phyloP scores from a whole-genome alignment of 768 basidiomycete genomes.

The Tephrocybe sp. region DNA sequence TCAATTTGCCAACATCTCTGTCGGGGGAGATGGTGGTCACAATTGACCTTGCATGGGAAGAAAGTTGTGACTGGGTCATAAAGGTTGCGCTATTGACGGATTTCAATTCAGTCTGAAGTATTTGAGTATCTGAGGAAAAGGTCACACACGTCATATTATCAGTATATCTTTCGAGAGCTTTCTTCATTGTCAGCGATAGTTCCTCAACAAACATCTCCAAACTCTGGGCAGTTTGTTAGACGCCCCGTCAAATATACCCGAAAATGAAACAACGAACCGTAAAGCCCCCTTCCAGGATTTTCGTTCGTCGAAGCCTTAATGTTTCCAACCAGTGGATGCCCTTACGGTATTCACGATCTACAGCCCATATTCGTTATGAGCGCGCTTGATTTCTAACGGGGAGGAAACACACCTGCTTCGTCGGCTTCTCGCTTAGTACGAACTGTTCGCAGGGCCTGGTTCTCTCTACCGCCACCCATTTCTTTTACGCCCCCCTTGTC shows the following conservation, averaged over 20 bases:
- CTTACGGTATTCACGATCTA: slow-evolving; percentile 88
- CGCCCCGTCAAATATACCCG: background rate
- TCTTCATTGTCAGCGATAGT: slow-evolving; percentile 59
- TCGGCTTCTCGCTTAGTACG: slow-evolving; percentile 88
- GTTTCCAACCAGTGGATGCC: slow-evolving; percentile 94
- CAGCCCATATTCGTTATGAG: background rate
- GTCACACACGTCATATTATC: slow-evolving; percentile 74
- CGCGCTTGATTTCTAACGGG: background rate
- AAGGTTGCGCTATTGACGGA: slow-evolving; percentile 61
- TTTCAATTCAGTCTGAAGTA: background rate
- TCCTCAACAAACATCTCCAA: slow-evolving; percentile 79
- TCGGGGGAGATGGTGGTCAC: slow-evolving; percentile 69
- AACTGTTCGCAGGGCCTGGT: slow-evolving; percentile 67
- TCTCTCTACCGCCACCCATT: slow-evolving; percentile 55
- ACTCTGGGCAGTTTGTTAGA: slow-evolving; percentile 46
- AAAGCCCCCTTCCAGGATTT: slow-evolving; percentile 79
- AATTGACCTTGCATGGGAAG: slow-evolving; percentile 56
- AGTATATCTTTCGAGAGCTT: slow-evolving; percentile 65
- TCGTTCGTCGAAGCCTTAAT: slow-evolving; percentile 74
- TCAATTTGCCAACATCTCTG: slow-evolving; percentile 60
- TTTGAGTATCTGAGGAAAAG: background rate
- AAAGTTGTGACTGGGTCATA: slow-evolving; percentile 72
- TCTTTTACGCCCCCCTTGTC: slow-evolving; percentile 75
- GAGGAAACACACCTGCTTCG: slow-evolving; percentile 65
- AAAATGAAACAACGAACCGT: slow-evolving; percentile 44